Evolutionary conservation across 257 asterid genomes (phyloP), one percentile per base, ranked within the genome.

Genomic region (Coffea canephora): DNA sequence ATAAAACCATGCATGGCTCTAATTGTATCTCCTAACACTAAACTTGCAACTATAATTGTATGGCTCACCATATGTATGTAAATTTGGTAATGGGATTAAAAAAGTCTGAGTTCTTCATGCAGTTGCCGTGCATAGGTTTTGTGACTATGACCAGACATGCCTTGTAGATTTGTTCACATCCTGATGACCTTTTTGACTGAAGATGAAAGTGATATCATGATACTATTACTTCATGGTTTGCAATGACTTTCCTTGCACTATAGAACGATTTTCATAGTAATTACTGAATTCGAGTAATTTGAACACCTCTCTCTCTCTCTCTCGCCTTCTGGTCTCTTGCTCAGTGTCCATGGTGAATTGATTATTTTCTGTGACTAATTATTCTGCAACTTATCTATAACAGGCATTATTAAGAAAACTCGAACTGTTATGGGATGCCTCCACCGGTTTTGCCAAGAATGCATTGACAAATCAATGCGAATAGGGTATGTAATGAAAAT

Each of bases 381-480:
- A 25, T 41, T 50, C 68, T 77, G 49, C 77, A 48, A 46, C 59
- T 72, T 55, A 52, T 78, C 25, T 27, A 73, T 78, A 46, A 70
- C 90, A 87, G 88, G 90, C 54, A 86, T 88, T 36, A 85, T 88
- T 77, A 90, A 83, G 89, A 90, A 83, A 48, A 85, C 91, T 50
- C 80, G 93, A 59, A 83, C 89, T 31, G 89, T 88, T 34, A 90
- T 88, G 93, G 90, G 82, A 77, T 88, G 93, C 81, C 82, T 88
- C 52, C 91, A 88, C 82, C 91, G 93, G 31, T 90, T 90, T 83
- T 90, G 94, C 84, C 87, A 79, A 77, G 91, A 87, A 45, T 88
- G 94, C 87, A 90, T 90, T 21, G 94, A 90, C 78, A 88, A 87
- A 86, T 85, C 91, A 19, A 85, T 90, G 89, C 85, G 91, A 75